Evolutionary conservation across 106 monocot genomes (phyloP).

Genomic region (Dendrobium nobile): DNA sequence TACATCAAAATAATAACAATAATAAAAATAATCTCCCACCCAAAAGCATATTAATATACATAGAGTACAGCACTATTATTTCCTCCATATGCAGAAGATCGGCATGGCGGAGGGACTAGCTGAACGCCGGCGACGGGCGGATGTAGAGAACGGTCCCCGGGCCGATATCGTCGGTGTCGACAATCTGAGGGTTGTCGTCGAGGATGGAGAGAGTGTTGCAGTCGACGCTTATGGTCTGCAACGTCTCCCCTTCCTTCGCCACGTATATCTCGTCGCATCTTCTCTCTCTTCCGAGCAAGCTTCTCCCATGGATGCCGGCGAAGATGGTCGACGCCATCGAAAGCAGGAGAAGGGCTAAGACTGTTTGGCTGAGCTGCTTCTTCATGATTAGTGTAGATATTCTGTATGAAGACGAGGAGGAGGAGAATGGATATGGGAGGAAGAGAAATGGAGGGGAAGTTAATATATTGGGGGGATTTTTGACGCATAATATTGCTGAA

Average conservation of each 20-base stretch:
- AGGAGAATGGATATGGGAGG: background rate
- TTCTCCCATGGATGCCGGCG: background rate
- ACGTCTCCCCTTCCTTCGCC: slow-evolving; percentile 23
- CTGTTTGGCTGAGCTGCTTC: background rate
- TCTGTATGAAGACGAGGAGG: background rate
- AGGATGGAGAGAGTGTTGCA: slow-evolving; percentile 14
- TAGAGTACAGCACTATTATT: too few relatives aligned
- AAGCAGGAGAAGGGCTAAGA: background rate
- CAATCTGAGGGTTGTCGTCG: slow-evolving; percentile 25
- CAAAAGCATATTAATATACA: too few relatives aligned
- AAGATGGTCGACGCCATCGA: background rate
- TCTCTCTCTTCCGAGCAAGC: background rate
- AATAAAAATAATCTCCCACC: too few relatives aligned
- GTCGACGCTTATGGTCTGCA: slow-evolving; percentile 28
- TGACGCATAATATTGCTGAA: too few relatives aligned
- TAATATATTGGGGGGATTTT: too few relatives aligned
- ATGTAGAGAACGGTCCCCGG: slow-evolving; percentile 18
- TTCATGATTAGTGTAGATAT: background rate
- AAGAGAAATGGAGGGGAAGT: too few relatives aligned
- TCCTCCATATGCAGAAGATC: too few relatives aligned
- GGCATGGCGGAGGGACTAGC: background rate
- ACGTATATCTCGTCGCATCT: slow-evolving; percentile 18
- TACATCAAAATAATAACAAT: too few relatives aligned
- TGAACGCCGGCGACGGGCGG: background rate
- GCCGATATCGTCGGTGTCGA: slow-evolving; percentile 24